A percentile compares a stretch with the other conserved stretches of the same genome.
phyloP scores from a whole-genome alignment of 1,139 yeast genomes.

The Hemisphaericaspora lyxosophila region DNA sequence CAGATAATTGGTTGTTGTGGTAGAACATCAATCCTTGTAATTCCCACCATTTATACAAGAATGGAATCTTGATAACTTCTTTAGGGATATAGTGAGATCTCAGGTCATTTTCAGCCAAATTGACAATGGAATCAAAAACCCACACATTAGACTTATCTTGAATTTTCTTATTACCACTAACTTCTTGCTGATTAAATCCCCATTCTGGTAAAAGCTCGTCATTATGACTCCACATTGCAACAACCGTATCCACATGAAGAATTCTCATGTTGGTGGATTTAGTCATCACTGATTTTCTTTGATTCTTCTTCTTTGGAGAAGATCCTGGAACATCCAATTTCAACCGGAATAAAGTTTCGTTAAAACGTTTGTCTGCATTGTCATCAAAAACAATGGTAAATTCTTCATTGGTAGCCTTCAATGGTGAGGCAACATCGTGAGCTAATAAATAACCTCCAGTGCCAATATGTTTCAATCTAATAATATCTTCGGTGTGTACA shows the following conservation, averaged over 20 bases:
- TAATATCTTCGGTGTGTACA: slow-evolving; percentile 56
- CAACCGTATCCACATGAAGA: slow-evolving; percentile 82
- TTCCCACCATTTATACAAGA: slow-evolving; percentile 85
- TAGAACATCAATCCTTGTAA: slow-evolving; percentile 86
- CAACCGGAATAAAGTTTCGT: slow-evolving; percentile 78
- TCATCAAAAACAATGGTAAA: slow-evolving; percentile 72
- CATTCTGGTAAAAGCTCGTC: slow-evolving; percentile 86
- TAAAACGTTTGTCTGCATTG: slow-evolving; percentile 43
- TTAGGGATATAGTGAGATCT: slow-evolving; percentile 63
- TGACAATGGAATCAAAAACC: slow-evolving; percentile 72
- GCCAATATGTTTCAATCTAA: slow-evolving; percentile 79
- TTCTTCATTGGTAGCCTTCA: slow-evolving; percentile 87
- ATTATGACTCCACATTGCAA: slow-evolving; percentile 93
- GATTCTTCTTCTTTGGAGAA: slow-evolving; percentile 38
- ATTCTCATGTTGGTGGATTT: slow-evolving; percentile 68
- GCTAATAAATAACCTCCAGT: slow-evolving; percentile 80
- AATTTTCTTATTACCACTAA: slow-evolving; percentile 87
- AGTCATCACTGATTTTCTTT: slow-evolving; percentile 58
- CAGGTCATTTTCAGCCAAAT: slow-evolving; percentile 52
- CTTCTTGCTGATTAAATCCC: slow-evolving; percentile 91
- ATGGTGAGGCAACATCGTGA: slow-evolving; percentile 98
- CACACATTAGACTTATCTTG: slow-evolving; percentile 69
- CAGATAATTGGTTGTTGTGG: slow-evolving; percentile 81
- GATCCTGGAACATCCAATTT: slow-evolving; percentile 45
- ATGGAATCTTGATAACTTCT: slow-evolving; percentile 58